Evolutionary conservation across 768 basidiomycete species (phyloP).

Genomic region (Serendipita sp.): DNA sequence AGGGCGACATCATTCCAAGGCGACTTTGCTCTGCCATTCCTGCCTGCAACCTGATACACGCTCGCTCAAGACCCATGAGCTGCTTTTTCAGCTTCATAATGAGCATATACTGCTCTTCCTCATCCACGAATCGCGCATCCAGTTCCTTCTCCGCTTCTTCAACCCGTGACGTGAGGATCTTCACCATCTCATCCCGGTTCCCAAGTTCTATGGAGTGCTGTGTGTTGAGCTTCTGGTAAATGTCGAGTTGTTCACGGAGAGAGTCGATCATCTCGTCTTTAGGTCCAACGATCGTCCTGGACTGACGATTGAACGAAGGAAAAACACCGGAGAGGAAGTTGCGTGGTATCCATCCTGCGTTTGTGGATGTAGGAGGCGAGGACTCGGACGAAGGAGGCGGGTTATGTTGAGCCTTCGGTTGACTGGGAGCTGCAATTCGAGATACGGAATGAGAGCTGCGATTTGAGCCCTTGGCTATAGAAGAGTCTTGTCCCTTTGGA

Average conservation of each 20-base stretch:
- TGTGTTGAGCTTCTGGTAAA: conserved; percentile 58
- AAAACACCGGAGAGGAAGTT: neutral
- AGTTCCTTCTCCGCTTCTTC: conserved; percentile 32
- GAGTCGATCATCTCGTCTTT: conserved; percentile 54
- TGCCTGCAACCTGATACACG: conserved; percentile 22
- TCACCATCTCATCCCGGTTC: conserved; percentile 58
- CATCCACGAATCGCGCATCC: conserved; percentile 24
- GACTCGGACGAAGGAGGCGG: too few relatives aligned
- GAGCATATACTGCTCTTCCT: conserved; percentile 37
- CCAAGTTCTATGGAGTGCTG: conserved; percentile 65
- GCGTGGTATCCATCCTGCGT: neutral
- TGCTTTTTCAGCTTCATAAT: conserved; percentile 60
- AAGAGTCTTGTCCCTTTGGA: neutral
- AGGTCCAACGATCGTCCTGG: conserved; percentile 31
- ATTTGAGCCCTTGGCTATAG: neutral
- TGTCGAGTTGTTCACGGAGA: conserved; percentile 55
- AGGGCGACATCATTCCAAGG: neutral
- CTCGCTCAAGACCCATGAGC: conserved; percentile 54
- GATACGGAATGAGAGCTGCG: neutral
- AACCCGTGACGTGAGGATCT: conserved; percentile 39
- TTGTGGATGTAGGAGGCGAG: neutral
- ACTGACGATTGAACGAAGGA: conserved; percentile 21
- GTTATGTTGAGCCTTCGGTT: too few relatives aligned
- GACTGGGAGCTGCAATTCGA: too few relatives aligned
- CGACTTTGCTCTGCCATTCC: neutral